Conservation (phyloP, 1,139 yeast genomes). For the Diutina rugosa region DNA sequence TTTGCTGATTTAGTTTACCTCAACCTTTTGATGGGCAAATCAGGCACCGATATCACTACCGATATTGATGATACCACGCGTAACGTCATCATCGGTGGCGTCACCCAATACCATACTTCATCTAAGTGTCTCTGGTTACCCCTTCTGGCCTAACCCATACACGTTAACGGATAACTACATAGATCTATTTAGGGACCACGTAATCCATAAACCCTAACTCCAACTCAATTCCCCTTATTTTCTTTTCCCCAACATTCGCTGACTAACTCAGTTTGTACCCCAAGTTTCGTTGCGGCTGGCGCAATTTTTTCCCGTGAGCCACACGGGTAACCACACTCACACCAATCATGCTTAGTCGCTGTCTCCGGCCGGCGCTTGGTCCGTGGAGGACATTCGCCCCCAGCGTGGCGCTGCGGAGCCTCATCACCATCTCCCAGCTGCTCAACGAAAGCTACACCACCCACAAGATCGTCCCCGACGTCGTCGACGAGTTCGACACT, state of each 20-base stretch:
- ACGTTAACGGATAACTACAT: not conserved
- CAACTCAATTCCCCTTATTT: too few relatives aligned
- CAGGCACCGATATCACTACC: not conserved
- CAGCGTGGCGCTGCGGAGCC: not conserved
- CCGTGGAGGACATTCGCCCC: not conserved
- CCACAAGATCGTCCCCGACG: conserved; percentile 54
- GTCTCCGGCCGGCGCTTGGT: not conserved
- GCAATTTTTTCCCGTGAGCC: not conserved
- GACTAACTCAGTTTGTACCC: not conserved
- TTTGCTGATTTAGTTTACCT: not conserved
- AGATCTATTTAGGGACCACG: too few relatives aligned
- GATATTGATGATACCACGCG: not conserved
- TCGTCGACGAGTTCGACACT: conserved; percentile 33
- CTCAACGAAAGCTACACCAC: conserved; percentile 48
- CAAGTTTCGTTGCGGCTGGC: not conserved
- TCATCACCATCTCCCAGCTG: conserved; percentile 53
- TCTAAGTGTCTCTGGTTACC: not conserved
- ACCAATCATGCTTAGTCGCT: not conserved
- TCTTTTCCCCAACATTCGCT: too few relatives aligned
- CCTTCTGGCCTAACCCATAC: not conserved
- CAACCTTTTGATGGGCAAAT: not conserved
- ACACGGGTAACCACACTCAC: not conserved
- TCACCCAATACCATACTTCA: not conserved
- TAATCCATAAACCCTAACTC: not conserved
- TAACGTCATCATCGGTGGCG: not conserved